Percentiles rank a stretch among this genome's conserved stretches.
Conservation (phyloP, 2,329 filamentous ascomycete species). For the Neofusicoccum laricinum region DNA sequence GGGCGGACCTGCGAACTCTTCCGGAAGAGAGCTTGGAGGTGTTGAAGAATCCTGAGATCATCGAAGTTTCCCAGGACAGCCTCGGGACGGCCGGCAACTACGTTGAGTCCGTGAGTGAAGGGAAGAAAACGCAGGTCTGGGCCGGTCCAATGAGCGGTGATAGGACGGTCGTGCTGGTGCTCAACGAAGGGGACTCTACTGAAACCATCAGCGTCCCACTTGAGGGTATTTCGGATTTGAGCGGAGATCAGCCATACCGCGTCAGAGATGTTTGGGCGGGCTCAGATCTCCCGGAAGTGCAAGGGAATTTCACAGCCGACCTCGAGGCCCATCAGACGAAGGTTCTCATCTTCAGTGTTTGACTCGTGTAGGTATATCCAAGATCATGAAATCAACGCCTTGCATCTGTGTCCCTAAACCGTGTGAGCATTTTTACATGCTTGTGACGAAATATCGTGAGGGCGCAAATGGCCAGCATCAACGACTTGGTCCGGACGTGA, state of each 20-base stretch:
- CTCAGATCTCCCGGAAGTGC: neutral
- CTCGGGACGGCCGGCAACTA: neutral
- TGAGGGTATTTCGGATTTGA: neutral
- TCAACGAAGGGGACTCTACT: neutral
- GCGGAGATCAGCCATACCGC: neutral
- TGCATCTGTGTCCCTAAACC: no score
- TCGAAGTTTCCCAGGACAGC: constrained; percentile 48
- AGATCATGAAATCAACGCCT: no score
- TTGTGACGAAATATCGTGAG: no score
- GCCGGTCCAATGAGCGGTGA: neutral
- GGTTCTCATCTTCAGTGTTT: neutral
- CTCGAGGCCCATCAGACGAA: neutral
- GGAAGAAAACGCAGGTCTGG: neutral
- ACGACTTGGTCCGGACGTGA: no score
- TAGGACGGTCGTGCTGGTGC: neutral
- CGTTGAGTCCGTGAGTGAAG: neutral
- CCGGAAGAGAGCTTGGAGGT: constrained; percentile 40
- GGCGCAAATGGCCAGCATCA: no score
- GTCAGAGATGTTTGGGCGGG: neutral
- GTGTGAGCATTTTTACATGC: no score
- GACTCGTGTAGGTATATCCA: no score
- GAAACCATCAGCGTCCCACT: neutral
- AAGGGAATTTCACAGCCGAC: neutral
- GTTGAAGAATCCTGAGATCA: constrained; percentile 41
- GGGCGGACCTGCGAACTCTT: constrained; percentile 32